Evolutionary conservation across 495 filamentous ascomycete species (phyloP), one percentile per base, ranked within the genome.

Genomic region (Sabuloglossum arenarium): DNA sequence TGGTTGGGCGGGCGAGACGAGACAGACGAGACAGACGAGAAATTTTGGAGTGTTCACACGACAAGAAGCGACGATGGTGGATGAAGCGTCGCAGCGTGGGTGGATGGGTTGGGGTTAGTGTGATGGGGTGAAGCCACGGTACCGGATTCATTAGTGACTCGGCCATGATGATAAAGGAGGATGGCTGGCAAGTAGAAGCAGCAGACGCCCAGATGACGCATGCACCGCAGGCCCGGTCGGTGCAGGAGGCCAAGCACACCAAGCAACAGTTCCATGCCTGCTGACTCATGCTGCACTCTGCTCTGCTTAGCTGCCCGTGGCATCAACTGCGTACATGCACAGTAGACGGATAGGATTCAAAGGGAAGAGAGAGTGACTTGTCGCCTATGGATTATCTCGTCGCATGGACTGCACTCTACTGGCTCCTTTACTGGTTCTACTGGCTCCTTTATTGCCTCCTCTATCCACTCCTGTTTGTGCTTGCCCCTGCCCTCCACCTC

Each of bases 401-500:
- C 27, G 37, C 55, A 19, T 53, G 57, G 11, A 62, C 63, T 27
- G 55, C 66, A 8, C 59, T 72, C 42, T 67, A 66, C 56, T 68
- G 69, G 59, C 46, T 67, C 11, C 59, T 72, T 37, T 67, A 66
- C 56, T 68, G 69, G 59, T 47, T 72, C 27, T 27, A 30, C 27
- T 27, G 3, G 3, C 9, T 43, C 9, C 23, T 54, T 12, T 43
- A 54, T 28, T 16, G 14, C 37, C 53, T 54, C 27, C 23, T 54
- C 37, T 60, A 51, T n/a, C 24, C 28, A 23, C 45, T 68, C 31
- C 54, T 67, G 34, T 49, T 66, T 45, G 58, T 73, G 45, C 65
- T 69, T 28, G 60, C 69, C 21, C 75, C 79, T 34, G 65, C 78
- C 58, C 53, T 79, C 47, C 67, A 71, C 56, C 58, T 76, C 21